Evolutionary conservation across 2,329 filamentous ascomycete genomes (phyloP), one percentile per base, ranked within the genome.

Genomic region (Rhytidhysteron rufulum): DNA sequence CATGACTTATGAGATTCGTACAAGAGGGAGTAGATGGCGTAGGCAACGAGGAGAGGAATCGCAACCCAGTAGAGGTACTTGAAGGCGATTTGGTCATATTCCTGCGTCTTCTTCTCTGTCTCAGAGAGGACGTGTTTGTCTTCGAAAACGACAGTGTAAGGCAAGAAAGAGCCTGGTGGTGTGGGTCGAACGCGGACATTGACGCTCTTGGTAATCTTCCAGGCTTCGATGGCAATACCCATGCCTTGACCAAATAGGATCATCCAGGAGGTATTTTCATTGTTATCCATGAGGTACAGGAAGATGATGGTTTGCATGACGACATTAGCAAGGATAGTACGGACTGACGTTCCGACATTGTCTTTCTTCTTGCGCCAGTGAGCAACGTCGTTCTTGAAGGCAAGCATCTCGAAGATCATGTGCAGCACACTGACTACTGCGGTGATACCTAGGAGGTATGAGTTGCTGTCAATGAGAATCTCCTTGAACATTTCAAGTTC

Each of bases 291-390:
- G 21, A 98, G 79, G 68, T 98, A 98, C 33, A 98, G 77, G 78
- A 98, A 94, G 67, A 98, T 96, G 59, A 97, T 78, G 5, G 78
- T 67, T 68, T 98, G 93, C 93, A 98, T 98, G 66, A 97, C 90
- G 47, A 97, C 90, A 59, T 97, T 98, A 63, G 88, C 89, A 42
- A 98, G 74, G 58, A 98, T 98, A 22, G 91, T 94, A 42, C 93
- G 88, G 44, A 98, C 86, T 1, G 90, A 96, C 33, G 95, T 95
- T 48, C 93, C 93, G 20, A 98, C 86, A 43, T 95, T 93, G 71
- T 97, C 94, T 76, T 98, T 98, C 84, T 98, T 98, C 75, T 97
- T 96, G 62, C 90, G 88, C 81, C 93, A 98, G 69, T 98, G 93
- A 35, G 89, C 75, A 63, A 98, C 95, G 63, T 98, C 93, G 62